phyloP scores from a whole-genome alignment of 2,329 filamentous ascomycete species.

The Aspergillus vadensis region DNA sequence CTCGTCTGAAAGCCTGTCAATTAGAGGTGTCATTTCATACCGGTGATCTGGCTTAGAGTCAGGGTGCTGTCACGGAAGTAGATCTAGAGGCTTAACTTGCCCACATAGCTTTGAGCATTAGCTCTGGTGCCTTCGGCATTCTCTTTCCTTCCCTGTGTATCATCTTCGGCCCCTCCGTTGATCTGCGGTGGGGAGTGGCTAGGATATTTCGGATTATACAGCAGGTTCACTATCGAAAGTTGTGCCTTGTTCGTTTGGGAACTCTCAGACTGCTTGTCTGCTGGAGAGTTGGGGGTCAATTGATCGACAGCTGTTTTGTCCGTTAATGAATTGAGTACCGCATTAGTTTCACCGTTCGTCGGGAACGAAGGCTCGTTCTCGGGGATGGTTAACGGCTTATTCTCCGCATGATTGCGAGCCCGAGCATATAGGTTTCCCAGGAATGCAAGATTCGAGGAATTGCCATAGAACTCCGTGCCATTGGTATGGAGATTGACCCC shows the following conservation, averaged over 20 bases:
- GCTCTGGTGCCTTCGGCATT: background rate
- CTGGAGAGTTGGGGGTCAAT: background rate
- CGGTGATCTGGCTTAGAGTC: background rate
- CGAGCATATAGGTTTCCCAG: conserved; percentile 26
- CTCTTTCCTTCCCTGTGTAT: background rate
- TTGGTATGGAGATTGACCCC: conserved; percentile 32
- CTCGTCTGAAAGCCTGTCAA: conserved; percentile 14
- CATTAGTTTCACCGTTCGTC: background rate
- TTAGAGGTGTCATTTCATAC: conserved; percentile 7
- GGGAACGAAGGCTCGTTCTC: background rate
- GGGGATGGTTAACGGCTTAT: background rate
- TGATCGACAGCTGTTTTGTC: background rate
- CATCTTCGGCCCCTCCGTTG: background rate
- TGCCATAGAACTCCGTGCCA: conserved; percentile 33
- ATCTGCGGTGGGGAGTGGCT: conserved; percentile 13
- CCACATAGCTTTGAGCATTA: background rate
- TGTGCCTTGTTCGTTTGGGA: conserved; percentile 16
- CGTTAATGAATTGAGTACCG: background rate
- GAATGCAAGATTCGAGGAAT: conserved; percentile 32
- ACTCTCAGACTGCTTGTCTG: background rate
- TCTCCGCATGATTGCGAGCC: conserved; percentile 22
- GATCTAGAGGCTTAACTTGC: background rate
- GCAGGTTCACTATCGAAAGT: conserved; percentile 24
- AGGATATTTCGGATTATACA: conserved; percentile 23
- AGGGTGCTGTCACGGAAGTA: background rate